These are phyloP conservation scores for Pinus tabuliformis DNA, from an alignment of 75 land plant species.

Conservation along the genomic window DNA sequence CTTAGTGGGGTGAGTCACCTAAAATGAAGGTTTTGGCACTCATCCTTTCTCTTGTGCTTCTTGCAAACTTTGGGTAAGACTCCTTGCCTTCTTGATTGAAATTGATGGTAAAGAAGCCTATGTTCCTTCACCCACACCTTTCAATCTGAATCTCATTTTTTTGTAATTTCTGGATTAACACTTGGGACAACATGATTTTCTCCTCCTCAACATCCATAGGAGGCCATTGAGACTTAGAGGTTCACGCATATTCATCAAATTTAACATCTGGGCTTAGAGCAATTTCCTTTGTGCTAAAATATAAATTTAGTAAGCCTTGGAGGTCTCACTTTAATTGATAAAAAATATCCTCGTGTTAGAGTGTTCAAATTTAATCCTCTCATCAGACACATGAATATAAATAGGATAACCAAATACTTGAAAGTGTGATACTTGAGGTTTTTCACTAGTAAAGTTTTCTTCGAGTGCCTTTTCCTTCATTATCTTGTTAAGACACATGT, in stretches of 20 bases:
- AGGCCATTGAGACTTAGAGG: background rate
- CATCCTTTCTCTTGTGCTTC: background rate
- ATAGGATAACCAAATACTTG: background rate
- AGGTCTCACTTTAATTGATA: background rate
- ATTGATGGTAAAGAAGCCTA: background rate
- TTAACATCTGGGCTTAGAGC: background rate
- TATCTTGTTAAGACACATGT: background rate
- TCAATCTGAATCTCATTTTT: background rate
- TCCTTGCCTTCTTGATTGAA: background rate
- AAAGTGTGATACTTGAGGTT: background rate
- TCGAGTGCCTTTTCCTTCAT: background rate
- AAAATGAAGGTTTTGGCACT: background rate
- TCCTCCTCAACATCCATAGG: background rate
- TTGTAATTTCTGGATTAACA: background rate
- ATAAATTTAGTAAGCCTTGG: constrained; percentile 1
- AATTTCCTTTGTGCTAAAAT: background rate
- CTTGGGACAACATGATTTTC: background rate
- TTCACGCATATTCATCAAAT: background rate
- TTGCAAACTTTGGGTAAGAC: background rate
- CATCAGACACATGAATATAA: background rate
- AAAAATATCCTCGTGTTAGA: background rate
- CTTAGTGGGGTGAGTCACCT: background rate
- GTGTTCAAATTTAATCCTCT: background rate
- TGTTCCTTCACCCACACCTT: background rate
- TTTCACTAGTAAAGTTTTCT: background rate